Conservation (phyloP, 2,329 filamentous ascomycete species). For the Ciborinia camelliae region DNA sequence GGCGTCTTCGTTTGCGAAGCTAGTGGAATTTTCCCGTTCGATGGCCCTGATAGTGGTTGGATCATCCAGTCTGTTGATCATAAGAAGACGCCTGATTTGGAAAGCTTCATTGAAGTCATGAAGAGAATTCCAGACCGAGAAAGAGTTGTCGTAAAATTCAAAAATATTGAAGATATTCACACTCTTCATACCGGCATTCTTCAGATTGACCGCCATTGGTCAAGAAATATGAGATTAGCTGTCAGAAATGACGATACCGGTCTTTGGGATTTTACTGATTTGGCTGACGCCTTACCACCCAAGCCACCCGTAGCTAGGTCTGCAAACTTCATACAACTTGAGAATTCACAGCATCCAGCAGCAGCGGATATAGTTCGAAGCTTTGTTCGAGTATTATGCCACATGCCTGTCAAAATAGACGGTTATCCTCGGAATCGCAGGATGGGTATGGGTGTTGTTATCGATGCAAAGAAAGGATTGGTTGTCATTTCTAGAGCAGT, state of each 20-base stretch:
- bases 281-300: conserved; percentile 77
- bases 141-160: conserved; percentile 90
- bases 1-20: conserved; percentile 96
- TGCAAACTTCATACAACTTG: conserved; percentile 88
- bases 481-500: conserved; percentile 93
- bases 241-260: conserved; percentile 86
- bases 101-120: conserved; percentile 88
- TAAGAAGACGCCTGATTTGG: conserved; percentile 81
- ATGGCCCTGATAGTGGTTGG: conserved; percentile 88
- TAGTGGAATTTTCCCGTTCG: conserved; percentile 90
- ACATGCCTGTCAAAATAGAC: conserved; percentile 93
- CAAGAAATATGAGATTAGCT: conserved; percentile 88
- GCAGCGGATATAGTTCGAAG: conserved; percentile 93
- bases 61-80: conserved; percentile 90
- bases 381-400: conserved; percentile 89
- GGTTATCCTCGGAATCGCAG: conserved; percentile 95
- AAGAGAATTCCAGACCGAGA: conserved; percentile 77
- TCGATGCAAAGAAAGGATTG: conserved; percentile 92
- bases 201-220: conserved; percentile 93
- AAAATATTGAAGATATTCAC: conserved; percentile 90
- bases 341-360: conserved; percentile 80
- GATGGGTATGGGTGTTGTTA: conserved; percentile 94
- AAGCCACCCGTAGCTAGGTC: conserved; percentile 68
- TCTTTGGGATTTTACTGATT: conserved; percentile 89
- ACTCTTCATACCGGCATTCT: conserved; percentile 91